Percentiles rank a stretch among this genome's conserved stretches.
phyloP scores from a whole-genome alignment of 2,329 filamentous ascomycete genomes.

The Blastomyces percursus region DNA sequence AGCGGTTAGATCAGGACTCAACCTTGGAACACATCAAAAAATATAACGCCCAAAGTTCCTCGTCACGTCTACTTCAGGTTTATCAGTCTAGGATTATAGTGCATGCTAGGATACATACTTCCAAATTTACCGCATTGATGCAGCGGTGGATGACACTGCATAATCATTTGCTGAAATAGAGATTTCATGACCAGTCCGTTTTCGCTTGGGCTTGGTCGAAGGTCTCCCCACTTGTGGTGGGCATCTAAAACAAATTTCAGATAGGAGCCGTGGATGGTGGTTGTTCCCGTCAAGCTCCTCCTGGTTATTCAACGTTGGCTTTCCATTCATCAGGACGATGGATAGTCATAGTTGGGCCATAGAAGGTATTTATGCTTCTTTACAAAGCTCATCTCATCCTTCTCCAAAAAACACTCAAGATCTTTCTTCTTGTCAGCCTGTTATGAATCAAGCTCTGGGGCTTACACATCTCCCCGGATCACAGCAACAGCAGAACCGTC shows the following conservation, averaged over 20 bases:
- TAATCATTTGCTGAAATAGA: slow-evolving; percentile 1
- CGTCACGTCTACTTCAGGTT: neutral
- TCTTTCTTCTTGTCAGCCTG: slow-evolving; percentile 18
- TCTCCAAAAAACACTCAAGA: slow-evolving; percentile 6
- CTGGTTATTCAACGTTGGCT: slow-evolving; percentile 3
- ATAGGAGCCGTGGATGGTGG: slow-evolving; percentile 4
- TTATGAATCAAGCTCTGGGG: slow-evolving; percentile 27
- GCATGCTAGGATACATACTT: neutral
- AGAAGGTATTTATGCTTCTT: slow-evolving; percentile 34
- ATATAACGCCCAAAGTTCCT: neutral
- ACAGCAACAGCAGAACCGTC: slow-evolving; percentile 18
- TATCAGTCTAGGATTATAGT: neutral
- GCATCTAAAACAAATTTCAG: neutral
- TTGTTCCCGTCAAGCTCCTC: slow-evolving; percentile 9
- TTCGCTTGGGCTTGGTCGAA: neutral
- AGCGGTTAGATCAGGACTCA: neutral
- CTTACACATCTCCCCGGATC: slow-evolving; percentile 35
- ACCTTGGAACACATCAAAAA: neutral
- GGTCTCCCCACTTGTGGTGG: neutral
- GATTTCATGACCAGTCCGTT: neutral
- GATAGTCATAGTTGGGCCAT: slow-evolving; percentile 7
- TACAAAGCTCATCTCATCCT: slow-evolving; percentile 9
- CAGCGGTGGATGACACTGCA: slow-evolving; percentile 14
- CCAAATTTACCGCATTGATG: neutral
- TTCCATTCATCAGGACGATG: slow-evolving; percentile 16